phyloP scores from a whole-genome alignment of 1,284 basidiomycete species.

The Cutaneotrichosporon curvatum region DNA sequence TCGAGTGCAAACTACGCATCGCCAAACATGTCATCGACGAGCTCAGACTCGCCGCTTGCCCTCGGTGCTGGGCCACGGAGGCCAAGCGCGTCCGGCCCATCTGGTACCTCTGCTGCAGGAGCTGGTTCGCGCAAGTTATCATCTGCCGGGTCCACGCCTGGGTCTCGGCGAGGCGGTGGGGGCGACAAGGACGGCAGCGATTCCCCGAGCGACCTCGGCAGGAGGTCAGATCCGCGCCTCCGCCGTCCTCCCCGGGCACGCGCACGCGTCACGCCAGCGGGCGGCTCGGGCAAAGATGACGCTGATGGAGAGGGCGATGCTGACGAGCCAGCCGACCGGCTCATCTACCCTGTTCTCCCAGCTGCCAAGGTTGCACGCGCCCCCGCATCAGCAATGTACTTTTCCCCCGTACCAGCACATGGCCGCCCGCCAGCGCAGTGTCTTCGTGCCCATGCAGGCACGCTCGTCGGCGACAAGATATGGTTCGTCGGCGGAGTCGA shows the following conservation, averaged over 20 bases:
- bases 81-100: constrained; percentile 3
- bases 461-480: constrained; percentile 68
- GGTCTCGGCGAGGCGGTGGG: neutral
- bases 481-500: constrained; percentile 90
- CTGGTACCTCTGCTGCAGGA: too few relatives aligned
- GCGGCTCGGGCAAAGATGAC: too few relatives aligned
- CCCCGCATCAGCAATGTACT: constrained; percentile 61
- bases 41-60: neutral
- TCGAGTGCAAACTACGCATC: neutral
- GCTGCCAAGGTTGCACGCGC: constrained; percentile 20
- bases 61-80: neutral
- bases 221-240: constrained; percentile 2
- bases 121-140: neutral
- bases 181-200: constrained; percentile 13
- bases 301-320: neutral
- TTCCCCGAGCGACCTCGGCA: constrained; percentile 4
- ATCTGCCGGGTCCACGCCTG: too few relatives aligned
- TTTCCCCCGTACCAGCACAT: constrained; percentile 74
- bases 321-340: constrained; percentile 2
- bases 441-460: constrained; percentile 77
- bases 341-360: constrained; percentile 20
- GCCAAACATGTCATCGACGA: neutral
- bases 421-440: constrained; percentile 64
- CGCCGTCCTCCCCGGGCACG: constrained; percentile 16
- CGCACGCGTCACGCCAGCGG: constrained; percentile 10